Evolutionary conservation across 2,329 filamentous ascomycete species (phyloP).

Genomic region (Aspergillus sp.): DNA sequence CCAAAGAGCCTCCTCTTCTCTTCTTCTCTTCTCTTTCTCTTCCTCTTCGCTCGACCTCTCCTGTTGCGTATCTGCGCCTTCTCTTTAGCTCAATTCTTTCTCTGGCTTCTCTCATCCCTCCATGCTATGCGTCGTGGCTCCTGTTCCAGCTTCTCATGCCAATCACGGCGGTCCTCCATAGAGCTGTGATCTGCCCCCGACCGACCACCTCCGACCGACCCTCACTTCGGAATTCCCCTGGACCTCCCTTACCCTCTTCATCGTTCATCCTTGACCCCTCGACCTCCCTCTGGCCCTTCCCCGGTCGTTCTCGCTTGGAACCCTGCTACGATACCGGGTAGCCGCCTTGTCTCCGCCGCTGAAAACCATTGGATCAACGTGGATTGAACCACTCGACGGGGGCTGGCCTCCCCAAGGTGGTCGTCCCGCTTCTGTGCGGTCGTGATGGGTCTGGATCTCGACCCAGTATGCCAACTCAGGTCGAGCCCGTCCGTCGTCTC

Average conservation of each 20-base stretch:
- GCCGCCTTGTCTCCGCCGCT: constrained; percentile 1
- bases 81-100: constrained; percentile 4
- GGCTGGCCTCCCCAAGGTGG: constrained; percentile 34
- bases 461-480: constrained; percentile 13
- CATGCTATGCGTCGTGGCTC: constrained; percentile 14
- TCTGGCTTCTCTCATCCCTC: constrained; percentile 7
- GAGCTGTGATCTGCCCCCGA: constrained; percentile 7
- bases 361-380: constrained; percentile 22
- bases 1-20: too few relatives aligned
- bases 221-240: not conserved
- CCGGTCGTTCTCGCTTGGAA: not conserved
- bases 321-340: not conserved
- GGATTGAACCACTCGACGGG: constrained; percentile 27
- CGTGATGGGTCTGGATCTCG: constrained; percentile 23
- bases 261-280: constrained; percentile 1
- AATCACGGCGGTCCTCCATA: constrained; percentile 6
- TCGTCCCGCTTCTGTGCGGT: constrained; percentile 25
- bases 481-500: constrained; percentile 4
- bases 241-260: too few relatives aligned
- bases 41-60: constrained; percentile 1
- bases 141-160: constrained; percentile 9
- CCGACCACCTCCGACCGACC: too few relatives aligned
- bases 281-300: constrained; percentile 3
- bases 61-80: constrained; percentile 1
- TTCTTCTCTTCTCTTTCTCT: constrained; percentile 4